Evolutionary conservation across 1,284 basidiomycete species (phyloP).

Genomic region (Porodaedalea pini): DNA sequence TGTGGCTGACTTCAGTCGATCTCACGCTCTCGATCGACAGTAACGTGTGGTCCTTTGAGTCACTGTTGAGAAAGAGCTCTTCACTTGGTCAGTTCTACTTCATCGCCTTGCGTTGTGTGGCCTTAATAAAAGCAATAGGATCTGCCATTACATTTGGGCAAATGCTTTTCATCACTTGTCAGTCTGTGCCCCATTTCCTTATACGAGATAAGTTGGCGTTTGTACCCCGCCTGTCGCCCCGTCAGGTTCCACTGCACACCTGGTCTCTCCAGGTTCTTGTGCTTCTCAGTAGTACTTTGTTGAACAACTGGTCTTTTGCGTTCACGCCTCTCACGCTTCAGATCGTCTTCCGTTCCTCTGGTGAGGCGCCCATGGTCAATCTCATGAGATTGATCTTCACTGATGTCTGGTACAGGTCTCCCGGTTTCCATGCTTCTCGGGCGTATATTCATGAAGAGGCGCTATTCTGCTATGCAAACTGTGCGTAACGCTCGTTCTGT

Average conservation of each 20-base stretch:
- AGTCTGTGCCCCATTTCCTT: constrained; percentile 56
- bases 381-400: not conserved
- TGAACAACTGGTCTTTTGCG: constrained; percentile 87
- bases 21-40: constrained; percentile 34
- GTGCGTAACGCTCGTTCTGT: constrained; percentile 38
- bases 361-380: constrained; percentile 37
- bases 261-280: constrained; percentile 80
- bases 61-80: constrained; percentile 66
- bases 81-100: constrained; percentile 51
- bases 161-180: constrained; percentile 72
- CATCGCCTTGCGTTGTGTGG: not conserved
- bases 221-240: constrained; percentile 54
- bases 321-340: constrained; percentile 81
- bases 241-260: constrained; percentile 66
- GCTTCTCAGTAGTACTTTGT: constrained; percentile 62
- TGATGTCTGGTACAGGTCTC: constrained; percentile 41
- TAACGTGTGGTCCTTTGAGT: constrained; percentile 69
- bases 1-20: not conserved
- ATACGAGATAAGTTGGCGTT: constrained; percentile 29
- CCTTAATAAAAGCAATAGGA: constrained; percentile 42
- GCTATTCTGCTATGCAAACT: constrained; percentile 62
- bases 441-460: constrained; percentile 50
- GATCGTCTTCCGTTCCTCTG: constrained; percentile 87
- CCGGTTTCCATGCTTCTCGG: constrained; percentile 70
- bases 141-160: constrained; percentile 84